phyloP scores from a whole-genome alignment of 495 filamentous ascomycete genomes.

The Penicillium cataractarum region DNA sequence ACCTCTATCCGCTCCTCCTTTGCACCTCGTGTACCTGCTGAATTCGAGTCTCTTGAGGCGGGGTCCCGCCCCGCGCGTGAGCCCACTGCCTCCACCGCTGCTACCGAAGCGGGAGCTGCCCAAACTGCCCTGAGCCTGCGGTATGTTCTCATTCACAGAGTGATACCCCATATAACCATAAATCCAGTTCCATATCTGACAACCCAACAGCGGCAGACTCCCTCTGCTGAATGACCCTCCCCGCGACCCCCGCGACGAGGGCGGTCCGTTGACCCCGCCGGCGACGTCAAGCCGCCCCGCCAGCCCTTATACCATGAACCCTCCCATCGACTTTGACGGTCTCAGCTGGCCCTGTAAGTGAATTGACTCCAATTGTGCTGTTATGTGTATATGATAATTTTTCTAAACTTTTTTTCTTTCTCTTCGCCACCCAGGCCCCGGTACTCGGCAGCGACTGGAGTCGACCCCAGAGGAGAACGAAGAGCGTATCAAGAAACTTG shows the following conservation, averaged over 20 bases:
- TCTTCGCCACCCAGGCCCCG: slow-evolving; percentile 57
- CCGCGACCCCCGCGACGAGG: slow-evolving; percentile 74
- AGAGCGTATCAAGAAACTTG: slow-evolving; percentile 72
- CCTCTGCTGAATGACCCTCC: slow-evolving; percentile 65
- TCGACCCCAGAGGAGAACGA: slow-evolving; percentile 74
- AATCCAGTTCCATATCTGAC: no score
- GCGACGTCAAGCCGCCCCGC: slow-evolving; percentile 55
- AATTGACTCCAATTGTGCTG: neutral
- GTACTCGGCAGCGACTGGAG: slow-evolving; percentile 79
- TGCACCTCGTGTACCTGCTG: slow-evolving; percentile 43
- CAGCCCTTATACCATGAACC: slow-evolving; percentile 64
- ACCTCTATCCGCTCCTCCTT: slow-evolving; percentile 57
- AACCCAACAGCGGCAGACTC: slow-evolving; percentile 24
- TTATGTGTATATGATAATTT: neutral
- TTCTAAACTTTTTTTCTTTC: neutral
- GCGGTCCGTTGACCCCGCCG: slow-evolving; percentile 50
- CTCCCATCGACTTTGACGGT: slow-evolving; percentile 71
- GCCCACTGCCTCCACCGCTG: slow-evolving; percentile 16
- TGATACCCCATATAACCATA: neutral
- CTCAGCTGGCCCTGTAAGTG: slow-evolving; percentile 72
- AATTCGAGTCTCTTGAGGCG: slow-evolving; percentile 35
- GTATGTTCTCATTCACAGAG: slow-evolving; percentile 25
- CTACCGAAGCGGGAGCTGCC: slow-evolving; percentile 18
- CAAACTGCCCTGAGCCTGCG: slow-evolving; percentile 29
- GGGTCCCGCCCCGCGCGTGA: slow-evolving; percentile 26